Evolutionary conservation across 2,329 filamentous ascomycete genomes (phyloP).

Genomic region (Curvularia hawaiiensis): DNA sequence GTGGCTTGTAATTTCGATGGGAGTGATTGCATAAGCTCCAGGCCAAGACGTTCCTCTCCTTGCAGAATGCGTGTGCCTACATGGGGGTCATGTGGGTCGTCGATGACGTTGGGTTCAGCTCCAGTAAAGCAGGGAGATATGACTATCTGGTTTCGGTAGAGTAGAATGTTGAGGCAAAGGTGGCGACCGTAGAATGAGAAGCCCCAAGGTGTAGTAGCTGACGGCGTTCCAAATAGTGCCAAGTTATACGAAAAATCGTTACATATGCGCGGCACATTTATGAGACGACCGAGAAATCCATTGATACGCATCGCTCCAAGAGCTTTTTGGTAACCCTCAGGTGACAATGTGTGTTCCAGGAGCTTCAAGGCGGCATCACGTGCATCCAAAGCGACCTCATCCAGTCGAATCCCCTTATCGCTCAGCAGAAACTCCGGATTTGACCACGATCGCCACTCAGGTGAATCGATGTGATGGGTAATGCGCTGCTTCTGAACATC

Average conservation of each 20-base stretch:
- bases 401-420: conserved; percentile 60
- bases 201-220: conserved; percentile 65
- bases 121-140: conserved; percentile 79
- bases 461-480: conserved; percentile 68
- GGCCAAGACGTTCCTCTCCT: conserved; percentile 66
- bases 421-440: conserved; percentile 78
- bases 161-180: conserved; percentile 72
- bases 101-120: conserved; percentile 78
- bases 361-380: not conserved
- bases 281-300: conserved; percentile 73
- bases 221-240: conserved; percentile 69
- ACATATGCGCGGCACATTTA: conserved; percentile 65
- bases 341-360: conserved; percentile 57
- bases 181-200: conserved; percentile 81
- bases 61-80: conserved; percentile 69
- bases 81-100: conserved; percentile 59
- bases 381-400: conserved; percentile 57
- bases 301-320: conserved; percentile 74
- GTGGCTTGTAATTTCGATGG: conserved; percentile 51
- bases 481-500: conserved; percentile 57
- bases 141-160: conserved; percentile 69
- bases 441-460: conserved; percentile 72
- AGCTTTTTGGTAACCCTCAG: conserved; percentile 75
- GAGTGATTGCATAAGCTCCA: conserved; percentile 71
- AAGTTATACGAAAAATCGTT: conserved; percentile 81